These are phyloP conservation scores for Hyaloscypha variabilis DNA, from an alignment of 495 filamentous ascomycete species.

Conservation along the genomic window DNA sequence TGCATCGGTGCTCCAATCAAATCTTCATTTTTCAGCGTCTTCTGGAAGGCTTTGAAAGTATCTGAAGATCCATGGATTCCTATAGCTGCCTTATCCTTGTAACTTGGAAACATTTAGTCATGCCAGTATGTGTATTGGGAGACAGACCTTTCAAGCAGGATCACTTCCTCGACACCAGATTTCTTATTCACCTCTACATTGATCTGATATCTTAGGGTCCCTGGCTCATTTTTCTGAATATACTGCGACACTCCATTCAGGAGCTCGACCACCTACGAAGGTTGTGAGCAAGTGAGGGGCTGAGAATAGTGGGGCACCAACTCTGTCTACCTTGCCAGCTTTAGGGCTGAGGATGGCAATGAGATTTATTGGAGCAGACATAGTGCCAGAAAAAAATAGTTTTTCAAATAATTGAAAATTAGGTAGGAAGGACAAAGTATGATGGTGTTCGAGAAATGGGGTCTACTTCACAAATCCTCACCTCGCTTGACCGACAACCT, in stretches of 20 bases:
- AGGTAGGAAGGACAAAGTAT: not conserved
- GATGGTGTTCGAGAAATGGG: not conserved
- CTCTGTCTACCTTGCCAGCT: slow-evolving; percentile 30
- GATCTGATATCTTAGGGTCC: slow-evolving; percentile 32
- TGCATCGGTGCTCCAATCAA: slow-evolving; percentile 28
- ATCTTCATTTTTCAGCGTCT: slow-evolving; percentile 24
- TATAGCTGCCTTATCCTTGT: slow-evolving; percentile 27
- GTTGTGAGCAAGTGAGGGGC: not conserved
- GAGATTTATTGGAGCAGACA: slow-evolving; percentile 29
- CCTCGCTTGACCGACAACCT: not conserved
- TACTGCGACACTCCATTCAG: slow-evolving; percentile 26
- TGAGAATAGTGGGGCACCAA: slow-evolving; percentile 7
- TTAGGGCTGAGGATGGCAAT: slow-evolving; percentile 33
- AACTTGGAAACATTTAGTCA: slow-evolving; percentile 18
- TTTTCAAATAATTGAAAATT: not conserved
- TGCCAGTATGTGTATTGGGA: not conserved
- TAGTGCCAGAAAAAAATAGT: slow-evolving; percentile 15
- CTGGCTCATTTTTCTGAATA: slow-evolving; percentile 29
- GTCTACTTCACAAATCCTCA: not conserved
- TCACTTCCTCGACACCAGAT: slow-evolving; percentile 27
- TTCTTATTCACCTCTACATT: slow-evolving; percentile 28
- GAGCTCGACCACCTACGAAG: slow-evolving; percentile 28
- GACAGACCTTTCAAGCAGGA: slow-evolving; percentile 33
- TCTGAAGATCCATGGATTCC: slow-evolving; percentile 23
- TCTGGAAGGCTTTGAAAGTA: slow-evolving; percentile 23